Evolutionary conservation across 257 asterid genomes (phyloP), one percentile per base, ranked within the genome.

Genomic region (Fraxinus cuspidata): DNA sequence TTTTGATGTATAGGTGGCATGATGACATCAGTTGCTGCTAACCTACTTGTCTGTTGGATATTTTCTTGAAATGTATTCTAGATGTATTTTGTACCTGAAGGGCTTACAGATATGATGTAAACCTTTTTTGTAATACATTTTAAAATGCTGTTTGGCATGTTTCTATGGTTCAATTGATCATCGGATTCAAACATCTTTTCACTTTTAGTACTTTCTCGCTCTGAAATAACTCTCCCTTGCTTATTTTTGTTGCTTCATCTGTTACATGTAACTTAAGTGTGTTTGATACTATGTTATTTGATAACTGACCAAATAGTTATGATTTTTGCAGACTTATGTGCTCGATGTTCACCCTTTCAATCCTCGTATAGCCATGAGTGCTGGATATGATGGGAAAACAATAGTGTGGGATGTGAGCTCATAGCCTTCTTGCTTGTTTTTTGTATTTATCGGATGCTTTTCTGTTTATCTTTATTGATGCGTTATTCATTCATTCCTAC

Each of bases 351-450:
- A 92, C 83, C 99, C 99, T 78, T 92, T 89, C 81, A 95, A 95
- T 79, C 99, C 99, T 79, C 92, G 99, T 31, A 93, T 95, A 70
- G 99, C 99, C 80, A 92, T 95, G 99, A 95, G 99, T 85, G 99
- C 99, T 4, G 99, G 99, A 82, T 95, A 95, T 91, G 99, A 95
- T 86, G 99, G 98, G 82, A 95, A 83, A 90, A 92, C 97, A 31
- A 95, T 95, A 72, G 91, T 95, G 69, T 95, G 99, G 99, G 99
- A 95, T 90, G 99, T 95, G 84, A 95, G 99, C 86, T 79, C 74
- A 28, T 71, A 70, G 35, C 63, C 68, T 44, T 69, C 63, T 80
- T 74, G 12, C 76, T 74, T 40, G 40, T 72, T 19, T 65, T 81
- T 60, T 79, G 72, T 63, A 63, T 73, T 84, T 34, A 21, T 32